phyloP scores from a whole-genome alignment of 768 basidiomycete species.

The Hortiboletus campestris region DNA sequence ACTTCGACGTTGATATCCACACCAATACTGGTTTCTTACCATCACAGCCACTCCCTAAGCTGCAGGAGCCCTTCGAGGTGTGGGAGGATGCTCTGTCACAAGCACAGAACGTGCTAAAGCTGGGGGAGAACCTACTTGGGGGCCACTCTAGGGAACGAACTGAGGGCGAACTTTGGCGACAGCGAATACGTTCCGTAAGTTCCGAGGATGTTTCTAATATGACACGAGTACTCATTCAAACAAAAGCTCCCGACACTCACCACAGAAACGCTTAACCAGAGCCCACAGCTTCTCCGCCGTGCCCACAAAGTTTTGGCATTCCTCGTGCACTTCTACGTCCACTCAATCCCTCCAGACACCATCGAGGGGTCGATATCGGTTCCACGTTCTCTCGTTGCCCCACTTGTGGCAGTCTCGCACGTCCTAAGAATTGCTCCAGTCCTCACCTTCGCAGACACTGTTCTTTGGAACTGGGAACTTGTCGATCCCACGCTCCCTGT shows the following conservation, averaged over 20 bases:
- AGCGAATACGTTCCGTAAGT: slow-evolving; percentile 60
- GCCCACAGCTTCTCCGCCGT: slow-evolving; percentile 68
- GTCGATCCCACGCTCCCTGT: slow-evolving; percentile 55
- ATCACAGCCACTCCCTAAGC: slow-evolving; percentile 51
- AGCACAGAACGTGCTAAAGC: slow-evolving; percentile 51
- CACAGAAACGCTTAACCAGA: slow-evolving; percentile 47
- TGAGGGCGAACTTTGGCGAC: slow-evolving; percentile 68
- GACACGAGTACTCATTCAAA: slow-evolving; percentile 14
- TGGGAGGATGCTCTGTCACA: slow-evolving; percentile 72
- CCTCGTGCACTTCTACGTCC: slow-evolving; percentile 87
- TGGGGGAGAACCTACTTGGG: slow-evolving; percentile 56
- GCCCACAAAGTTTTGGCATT: slow-evolving; percentile 90
- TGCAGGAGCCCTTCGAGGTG: slow-evolving; percentile 50
- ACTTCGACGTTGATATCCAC: slow-evolving; percentile 51
- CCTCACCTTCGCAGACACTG: slow-evolving; percentile 93
- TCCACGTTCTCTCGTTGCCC: slow-evolving; percentile 74
- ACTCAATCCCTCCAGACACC: slow-evolving; percentile 58
- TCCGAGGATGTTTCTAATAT: not conserved
- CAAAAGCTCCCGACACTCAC: slow-evolving; percentile 71
- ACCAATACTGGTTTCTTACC: slow-evolving; percentile 84
- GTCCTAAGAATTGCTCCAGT: slow-evolving; percentile 87
- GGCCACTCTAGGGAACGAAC: slow-evolving; percentile 47
- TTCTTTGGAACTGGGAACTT: slow-evolving; percentile 87
- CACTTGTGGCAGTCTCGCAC: slow-evolving; percentile 73
- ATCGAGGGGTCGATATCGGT: slow-evolving; percentile 48